Conservation (phyloP, 306 rosid species). For the Hylodesmum podocarpum region DNA sequence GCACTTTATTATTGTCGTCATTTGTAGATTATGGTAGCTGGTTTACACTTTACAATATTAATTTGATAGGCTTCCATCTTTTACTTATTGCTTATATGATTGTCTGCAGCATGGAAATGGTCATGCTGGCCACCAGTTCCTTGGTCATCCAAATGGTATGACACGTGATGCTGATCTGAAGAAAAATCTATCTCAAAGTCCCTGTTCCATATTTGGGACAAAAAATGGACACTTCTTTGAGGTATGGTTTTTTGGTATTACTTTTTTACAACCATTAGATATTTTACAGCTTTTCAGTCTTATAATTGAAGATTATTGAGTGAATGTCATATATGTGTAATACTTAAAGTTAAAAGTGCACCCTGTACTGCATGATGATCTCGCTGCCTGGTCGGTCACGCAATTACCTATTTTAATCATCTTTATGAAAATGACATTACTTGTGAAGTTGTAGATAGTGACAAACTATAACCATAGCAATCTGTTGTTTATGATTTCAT, state of each 20-base stretch:
- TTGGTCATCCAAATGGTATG: constrained; percentile 43
- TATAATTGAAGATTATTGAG: constrained; percentile 7
- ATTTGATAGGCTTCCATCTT: constrained; percentile 19
- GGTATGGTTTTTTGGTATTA: constrained; percentile 50
- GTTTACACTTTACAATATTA: not conserved
- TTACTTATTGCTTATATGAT: not conserved
- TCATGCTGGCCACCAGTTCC: constrained; percentile 48
- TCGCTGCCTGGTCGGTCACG: not conserved
- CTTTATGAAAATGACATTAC: not conserved
- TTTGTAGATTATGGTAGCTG: not conserved
- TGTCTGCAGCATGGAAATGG: constrained; percentile 63
- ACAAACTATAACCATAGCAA: not conserved
- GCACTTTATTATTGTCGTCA: not conserved
- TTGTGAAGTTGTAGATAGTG: not conserved
- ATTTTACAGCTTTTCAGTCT: not conserved
- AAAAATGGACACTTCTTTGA: constrained; percentile 61
- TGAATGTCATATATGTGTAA: not conserved
- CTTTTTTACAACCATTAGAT: not conserved
- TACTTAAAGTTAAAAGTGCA: not conserved
- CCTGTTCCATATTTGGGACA: constrained; percentile 49
- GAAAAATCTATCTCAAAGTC: constrained; percentile 57
- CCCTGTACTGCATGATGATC: not conserved
- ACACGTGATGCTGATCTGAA: constrained; percentile 52
- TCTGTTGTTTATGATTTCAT: not conserved
- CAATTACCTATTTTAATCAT: not conserved